Evolutionary conservation across 2,329 filamentous ascomycete species (phyloP), one percentile per base, ranked within the genome.

Genomic region (Diaporthe nobilis): DNA sequence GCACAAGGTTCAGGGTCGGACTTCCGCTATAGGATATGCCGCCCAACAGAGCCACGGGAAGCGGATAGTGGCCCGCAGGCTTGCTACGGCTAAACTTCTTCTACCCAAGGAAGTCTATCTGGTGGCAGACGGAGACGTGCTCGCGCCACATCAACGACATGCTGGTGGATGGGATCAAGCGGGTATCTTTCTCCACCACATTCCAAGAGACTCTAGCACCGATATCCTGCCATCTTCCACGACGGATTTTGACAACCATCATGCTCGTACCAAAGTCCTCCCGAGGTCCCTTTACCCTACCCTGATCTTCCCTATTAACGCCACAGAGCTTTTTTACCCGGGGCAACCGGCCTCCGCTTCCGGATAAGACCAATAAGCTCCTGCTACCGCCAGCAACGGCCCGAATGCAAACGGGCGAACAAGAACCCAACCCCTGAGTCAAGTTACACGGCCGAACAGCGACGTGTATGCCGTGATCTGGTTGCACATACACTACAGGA

Each of bases 21-120:
- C 65, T 68, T 22, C 65, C 65, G 22, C 47, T 68, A 39, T 39
- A 68, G 65, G 65, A 68, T 4, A 68, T 68, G 7, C 65, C 65
- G 31, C 17, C 22, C 22, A n/a, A 37, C 44, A n/a, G n/a, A n/a
- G n/a, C n/a, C n/a, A n/a, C n/a, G n/a, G n/a, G n/a, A n/a, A n/a
- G 15, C 65, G 47, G 65, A 34, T 68, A 68, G 47, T 20, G 20
- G 47, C 6, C 31, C n/a, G 47, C 31, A 20, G 60, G 37, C 37
- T 6, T 4, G 17, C 17, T 2, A 58, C 55, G 60, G 39, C 25
- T 47, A 65, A 47, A 5, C 25, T 31, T 65, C 39, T 31, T 13
- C 34, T 20, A 20, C 9, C 34, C 34, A 20, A 7, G 44, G 44
- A 49, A 13, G 28, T 4, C 28, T 31, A 4, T 4, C 4, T 31